phyloP scores from a whole-genome alignment of 2,329 filamentous ascomycete species.

The Sporothrix humicola region DNA sequence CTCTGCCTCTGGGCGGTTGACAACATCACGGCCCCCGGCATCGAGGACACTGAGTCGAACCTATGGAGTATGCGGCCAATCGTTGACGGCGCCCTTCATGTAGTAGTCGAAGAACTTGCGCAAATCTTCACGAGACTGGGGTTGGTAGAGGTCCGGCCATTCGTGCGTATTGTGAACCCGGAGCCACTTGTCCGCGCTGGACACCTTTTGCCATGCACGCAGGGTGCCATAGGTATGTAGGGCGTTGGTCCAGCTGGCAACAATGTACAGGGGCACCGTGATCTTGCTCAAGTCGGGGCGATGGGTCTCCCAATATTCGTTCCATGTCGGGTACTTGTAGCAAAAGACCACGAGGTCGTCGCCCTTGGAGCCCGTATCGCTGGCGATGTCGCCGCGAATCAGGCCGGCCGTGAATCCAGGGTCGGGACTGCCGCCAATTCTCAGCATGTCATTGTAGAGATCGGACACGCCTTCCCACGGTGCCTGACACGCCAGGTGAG shows the following conservation, averaged over 20 bases:
- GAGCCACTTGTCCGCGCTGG: background rate
- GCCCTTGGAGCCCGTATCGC: background rate
- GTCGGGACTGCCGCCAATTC: background rate
- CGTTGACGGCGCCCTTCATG: background rate
- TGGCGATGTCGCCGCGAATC: background rate
- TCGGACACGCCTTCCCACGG: background rate
- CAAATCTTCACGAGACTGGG: background rate
- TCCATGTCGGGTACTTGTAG: background rate
- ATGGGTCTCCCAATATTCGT: background rate
- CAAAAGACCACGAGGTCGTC: background rate
- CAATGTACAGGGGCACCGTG: background rate
- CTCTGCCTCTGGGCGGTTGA: background rate
- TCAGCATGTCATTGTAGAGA: background rate
- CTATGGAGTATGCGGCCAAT: background rate
- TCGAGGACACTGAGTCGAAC: background rate
- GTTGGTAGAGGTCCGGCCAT: background rate
- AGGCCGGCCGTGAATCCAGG: background rate
- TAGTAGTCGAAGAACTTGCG: constrained; percentile 5
- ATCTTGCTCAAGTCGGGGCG: background rate
- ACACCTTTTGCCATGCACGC: background rate
- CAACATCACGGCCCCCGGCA: background rate
- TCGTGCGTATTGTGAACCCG: background rate
- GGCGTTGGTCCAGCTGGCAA: background rate
- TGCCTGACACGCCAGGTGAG: background rate
- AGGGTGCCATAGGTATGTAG: background rate